Evolutionary conservation across 1,284 basidiomycete species (phyloP), one percentile per base, ranked within the genome.

Genomic region (Bondarzewia mesenterica): DNA sequence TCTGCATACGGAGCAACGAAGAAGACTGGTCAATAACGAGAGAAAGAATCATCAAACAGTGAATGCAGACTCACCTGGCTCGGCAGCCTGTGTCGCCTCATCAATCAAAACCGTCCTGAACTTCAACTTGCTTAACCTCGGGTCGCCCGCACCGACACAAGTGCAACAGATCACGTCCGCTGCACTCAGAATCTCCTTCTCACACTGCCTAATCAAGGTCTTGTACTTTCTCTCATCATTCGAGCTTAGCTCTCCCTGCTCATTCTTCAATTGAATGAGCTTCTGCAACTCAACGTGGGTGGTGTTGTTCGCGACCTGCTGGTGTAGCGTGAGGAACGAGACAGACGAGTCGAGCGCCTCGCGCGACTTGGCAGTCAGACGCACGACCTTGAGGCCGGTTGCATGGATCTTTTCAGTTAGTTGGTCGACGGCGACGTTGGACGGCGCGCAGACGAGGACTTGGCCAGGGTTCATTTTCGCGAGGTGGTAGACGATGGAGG

Each of bases 381-480:
- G 91, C 42, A 99, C 96, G 51, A 97, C 96, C 68, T 98, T 98
- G 57, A 99, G 77, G 0, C 96, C 95, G 5, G 96, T 98, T 21
- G 85, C 74, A 62, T 99, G 95, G 52, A 99, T 98, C 74, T 99
- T 99, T 69, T 98, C 96, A 16, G 94, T 96, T 49, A 99, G 78
- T 64, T 99, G 96, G 65, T 99, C 96, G 49, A 99, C 96, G 42
- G 96, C 96, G 55, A 99, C 96, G 70, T 99, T 99, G 48, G 96
- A 99, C 0, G 96, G 96, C 1, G 96, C 96, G 64, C 94, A 96
- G 51, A 99, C 96, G 38, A 99, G 86, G 21, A 99, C 96, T 67
- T 98, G 96, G 26, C 96, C 96, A 0, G 93, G 93, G 61, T 98
- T 98, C 95, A 99, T 99, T 72, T 97, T 97, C 48, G 93, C 93